Conservation (phyloP, 2,329 filamentous ascomycete species). For the Fusarium secorum region DNA sequence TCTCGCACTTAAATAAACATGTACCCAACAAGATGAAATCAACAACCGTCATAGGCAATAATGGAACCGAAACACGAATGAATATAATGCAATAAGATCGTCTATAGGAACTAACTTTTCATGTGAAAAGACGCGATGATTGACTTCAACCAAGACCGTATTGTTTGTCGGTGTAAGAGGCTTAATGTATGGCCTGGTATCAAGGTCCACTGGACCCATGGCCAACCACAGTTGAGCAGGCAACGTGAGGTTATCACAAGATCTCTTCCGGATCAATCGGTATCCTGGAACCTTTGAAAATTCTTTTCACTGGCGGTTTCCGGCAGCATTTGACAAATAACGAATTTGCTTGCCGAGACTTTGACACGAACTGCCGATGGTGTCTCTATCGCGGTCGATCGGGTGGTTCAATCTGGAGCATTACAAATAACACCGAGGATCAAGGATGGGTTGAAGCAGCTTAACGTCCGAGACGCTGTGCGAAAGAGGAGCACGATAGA, state of each 20-base stretch:
- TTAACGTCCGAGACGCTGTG: slow-evolving; percentile 27
- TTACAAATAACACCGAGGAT: slow-evolving; percentile 23
- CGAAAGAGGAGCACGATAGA: slow-evolving; percentile 11
- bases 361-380: slow-evolving; percentile 11
- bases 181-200: neutral
- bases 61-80: neutral
- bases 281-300: neutral
- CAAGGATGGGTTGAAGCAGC: slow-evolving; percentile 9
- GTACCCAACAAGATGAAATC: neutral
- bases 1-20: neutral
- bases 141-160: slow-evolving; percentile 13
- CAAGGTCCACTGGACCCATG: slow-evolving; percentile 3
- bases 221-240: slow-evolving; percentile 7
- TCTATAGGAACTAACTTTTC: neutral
- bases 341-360: slow-evolving; percentile 1
- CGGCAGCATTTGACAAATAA: neutral
- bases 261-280: neutral
- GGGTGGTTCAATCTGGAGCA: slow-evolving; percentile 10
- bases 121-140: neutral
- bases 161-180: neutral
- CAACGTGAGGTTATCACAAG: slow-evolving; percentile 26
- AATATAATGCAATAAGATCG: neutral
- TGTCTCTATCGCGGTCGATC: neutral
- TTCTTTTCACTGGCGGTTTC: neutral
- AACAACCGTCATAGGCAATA: neutral